Percentiles rank a stretch among this genome's conserved stretches.
phyloP scores from a whole-genome alignment of 176 grass and related monocot genomes.

The Oryza glaberrima region DNA sequence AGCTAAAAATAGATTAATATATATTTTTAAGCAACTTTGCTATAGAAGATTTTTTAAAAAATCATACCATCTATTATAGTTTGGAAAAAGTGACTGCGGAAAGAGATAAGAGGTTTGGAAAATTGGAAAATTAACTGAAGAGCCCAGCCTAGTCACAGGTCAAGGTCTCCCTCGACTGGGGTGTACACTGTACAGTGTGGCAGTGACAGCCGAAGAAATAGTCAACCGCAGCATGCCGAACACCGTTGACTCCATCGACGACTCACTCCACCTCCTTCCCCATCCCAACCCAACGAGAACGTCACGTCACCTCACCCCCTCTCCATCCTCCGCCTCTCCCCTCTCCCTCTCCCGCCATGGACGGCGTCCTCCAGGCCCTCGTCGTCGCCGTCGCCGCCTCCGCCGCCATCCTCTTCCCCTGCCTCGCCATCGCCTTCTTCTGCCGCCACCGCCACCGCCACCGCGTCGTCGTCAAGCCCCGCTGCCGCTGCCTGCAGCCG shows the following conservation, averaged over 20 bases:
- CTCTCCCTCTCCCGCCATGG: slow-evolving; percentile 46
- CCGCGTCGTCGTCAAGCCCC: neutral
- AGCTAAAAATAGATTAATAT: too few species aligned
- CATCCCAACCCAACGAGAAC: neutral
- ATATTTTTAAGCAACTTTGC: too few species aligned
- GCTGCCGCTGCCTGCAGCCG: neutral
- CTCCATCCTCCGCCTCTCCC: neutral
- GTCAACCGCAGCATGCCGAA: slow-evolving; percentile 24
- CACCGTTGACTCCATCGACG: slow-evolving; percentile 29
- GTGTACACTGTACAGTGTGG: neutral
- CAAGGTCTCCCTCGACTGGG: slow-evolving; percentile 20
- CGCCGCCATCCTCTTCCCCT: slow-evolving; percentile 44
- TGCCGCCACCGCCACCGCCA: slow-evolving; percentile 26
- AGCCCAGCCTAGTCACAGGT: neutral
- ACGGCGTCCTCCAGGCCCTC: slow-evolving; percentile 35
- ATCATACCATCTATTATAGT: too few species aligned
- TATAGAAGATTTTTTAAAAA: too few species aligned
- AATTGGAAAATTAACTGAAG: too few species aligned
- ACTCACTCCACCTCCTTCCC: slow-evolving; percentile 6
- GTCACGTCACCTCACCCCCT: too few species aligned
- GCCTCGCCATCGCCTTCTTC: slow-evolving; percentile 44
- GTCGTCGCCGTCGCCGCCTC: slow-evolving; percentile 38
- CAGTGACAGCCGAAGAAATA: neutral
- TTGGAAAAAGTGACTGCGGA: too few species aligned
- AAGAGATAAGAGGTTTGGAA: too few species aligned